Evolutionary conservation across 2,329 filamentous ascomycete genomes (phyloP).

Genomic region (Colletotrichum sp.): DNA sequence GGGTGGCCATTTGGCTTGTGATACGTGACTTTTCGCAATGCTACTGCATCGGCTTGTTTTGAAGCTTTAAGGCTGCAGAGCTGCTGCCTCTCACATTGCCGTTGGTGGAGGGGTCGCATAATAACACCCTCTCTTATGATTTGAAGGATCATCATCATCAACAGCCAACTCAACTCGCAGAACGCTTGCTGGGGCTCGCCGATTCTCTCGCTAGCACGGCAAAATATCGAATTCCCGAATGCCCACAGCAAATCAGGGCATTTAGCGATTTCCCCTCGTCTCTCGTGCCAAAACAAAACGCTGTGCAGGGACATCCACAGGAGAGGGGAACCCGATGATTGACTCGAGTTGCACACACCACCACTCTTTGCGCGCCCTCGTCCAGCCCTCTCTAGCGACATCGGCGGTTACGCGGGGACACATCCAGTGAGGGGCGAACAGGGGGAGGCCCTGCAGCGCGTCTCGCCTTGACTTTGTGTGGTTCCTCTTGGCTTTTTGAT

Average conservation of each 20-base stretch:
- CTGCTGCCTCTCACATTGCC: neutral
- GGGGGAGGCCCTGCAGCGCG: neutral
- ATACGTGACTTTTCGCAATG: neutral
- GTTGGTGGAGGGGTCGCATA: neutral
- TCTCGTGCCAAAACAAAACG: neutral
- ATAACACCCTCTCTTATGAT: neutral
- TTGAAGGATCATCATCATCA: neutral
- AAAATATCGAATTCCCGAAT: neutral
- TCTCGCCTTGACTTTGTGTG: conserved; percentile 6
- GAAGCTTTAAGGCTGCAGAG: neutral
- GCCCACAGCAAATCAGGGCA: neutral
- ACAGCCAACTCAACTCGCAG: neutral
- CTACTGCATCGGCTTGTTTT: neutral
- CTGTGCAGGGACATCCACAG: neutral
- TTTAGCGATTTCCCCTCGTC: neutral
- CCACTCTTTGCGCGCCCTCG: neutral
- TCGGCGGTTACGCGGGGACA: conserved; percentile 14
- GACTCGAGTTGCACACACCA: neutral
- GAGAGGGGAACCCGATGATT: neutral
- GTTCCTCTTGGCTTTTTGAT: neutral
- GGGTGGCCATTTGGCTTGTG: neutral
- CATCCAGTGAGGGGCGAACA: conserved; percentile 6
- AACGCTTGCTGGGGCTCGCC: neutral
- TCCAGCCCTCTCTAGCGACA: conserved; percentile 6
- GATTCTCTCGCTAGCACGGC: neutral